Evolutionary conservation across 2,329 filamentous ascomycete genomes (phyloP).

Genomic region (Calonectria pseudoturangicola): DNA sequence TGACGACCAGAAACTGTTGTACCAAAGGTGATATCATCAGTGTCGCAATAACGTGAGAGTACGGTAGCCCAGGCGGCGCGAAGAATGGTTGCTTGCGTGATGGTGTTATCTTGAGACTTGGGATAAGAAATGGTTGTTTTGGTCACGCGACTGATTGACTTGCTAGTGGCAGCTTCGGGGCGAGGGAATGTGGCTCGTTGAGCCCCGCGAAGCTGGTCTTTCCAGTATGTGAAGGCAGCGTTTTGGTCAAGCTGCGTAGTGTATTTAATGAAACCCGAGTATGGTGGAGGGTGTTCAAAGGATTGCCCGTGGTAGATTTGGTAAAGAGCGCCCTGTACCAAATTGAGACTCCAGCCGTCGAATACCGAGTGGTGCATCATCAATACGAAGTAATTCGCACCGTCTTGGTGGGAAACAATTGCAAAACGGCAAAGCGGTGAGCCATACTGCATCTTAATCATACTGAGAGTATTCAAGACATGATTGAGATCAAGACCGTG

Average conservation of each 20-base stretch:
- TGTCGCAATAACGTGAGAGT: conserved; percentile 18
- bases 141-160: background rate
- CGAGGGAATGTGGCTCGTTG: conserved; percentile 24
- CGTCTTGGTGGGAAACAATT: background rate
- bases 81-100: conserved; percentile 23
- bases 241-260: conserved; percentile 6
- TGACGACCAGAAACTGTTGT: conserved; percentile 29
- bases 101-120: conserved; percentile 8
- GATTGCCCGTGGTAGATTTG: conserved; percentile 17
- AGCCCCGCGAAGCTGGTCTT: background rate
- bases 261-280: conserved; percentile 31
- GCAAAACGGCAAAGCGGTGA: conserved; percentile 15
- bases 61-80: conserved; percentile 33
- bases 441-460: conserved; percentile 26
- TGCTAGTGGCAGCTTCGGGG: background rate
- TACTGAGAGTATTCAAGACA: conserved; percentile 4
- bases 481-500: background rate
- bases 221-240: conserved; percentile 17
- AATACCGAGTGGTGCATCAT: conserved; percentile 30
- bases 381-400: background rate
- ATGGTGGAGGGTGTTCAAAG: background rate
- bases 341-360: conserved; percentile 28
- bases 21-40: conserved; percentile 27
- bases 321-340: conserved; percentile 13
- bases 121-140: conserved; percentile 12